Evolutionary conservation across 208 protist species (phyloP).

Genomic region (Trypanosoma conorhini): DNA sequence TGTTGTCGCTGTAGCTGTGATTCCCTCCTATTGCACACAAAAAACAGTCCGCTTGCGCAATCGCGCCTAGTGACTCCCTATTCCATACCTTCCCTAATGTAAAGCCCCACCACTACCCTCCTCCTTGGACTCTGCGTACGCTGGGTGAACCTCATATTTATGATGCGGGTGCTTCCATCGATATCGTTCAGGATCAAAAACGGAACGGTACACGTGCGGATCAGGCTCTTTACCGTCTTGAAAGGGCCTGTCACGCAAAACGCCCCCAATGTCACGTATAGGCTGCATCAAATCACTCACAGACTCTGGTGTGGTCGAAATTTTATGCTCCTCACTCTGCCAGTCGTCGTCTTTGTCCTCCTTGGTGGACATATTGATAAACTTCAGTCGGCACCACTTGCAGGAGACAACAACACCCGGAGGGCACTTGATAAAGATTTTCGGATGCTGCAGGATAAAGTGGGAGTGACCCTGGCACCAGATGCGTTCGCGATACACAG

Average conservation of each 20-base stretch:
- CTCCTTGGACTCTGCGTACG: conserved; percentile 54
- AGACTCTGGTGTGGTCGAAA: conserved; percentile 79
- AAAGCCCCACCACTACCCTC: conserved; percentile 1
- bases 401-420: conserved; percentile 72
- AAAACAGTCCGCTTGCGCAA: not conserved
- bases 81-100: conserved; percentile 5
- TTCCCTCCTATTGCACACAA: not conserved
- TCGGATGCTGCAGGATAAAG: conserved; percentile 82
- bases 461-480: conserved; percentile 89
- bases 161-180: conserved; percentile 76
- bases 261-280: conserved; percentile 77
- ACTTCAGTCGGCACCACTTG: conserved; percentile 91
- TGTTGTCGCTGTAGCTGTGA: not conserved
- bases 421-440: conserved; percentile 90
- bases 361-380: conserved; percentile 89
- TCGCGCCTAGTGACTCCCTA: not conserved
- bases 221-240: conserved; percentile 82
- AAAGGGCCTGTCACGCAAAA: conserved; percentile 68
- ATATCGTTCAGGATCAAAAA: conserved; percentile 85
- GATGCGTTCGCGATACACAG: conserved; percentile 82
- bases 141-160: conserved; percentile 85
- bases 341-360: conserved; percentile 90
- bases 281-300: conserved; percentile 76
- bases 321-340: conserved; percentile 87
- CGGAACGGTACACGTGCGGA: conserved; percentile 76